Evolutionary conservation across 176 grass and related monocot genomes (phyloP).

Genomic region (Oryza officinalis): DNA sequence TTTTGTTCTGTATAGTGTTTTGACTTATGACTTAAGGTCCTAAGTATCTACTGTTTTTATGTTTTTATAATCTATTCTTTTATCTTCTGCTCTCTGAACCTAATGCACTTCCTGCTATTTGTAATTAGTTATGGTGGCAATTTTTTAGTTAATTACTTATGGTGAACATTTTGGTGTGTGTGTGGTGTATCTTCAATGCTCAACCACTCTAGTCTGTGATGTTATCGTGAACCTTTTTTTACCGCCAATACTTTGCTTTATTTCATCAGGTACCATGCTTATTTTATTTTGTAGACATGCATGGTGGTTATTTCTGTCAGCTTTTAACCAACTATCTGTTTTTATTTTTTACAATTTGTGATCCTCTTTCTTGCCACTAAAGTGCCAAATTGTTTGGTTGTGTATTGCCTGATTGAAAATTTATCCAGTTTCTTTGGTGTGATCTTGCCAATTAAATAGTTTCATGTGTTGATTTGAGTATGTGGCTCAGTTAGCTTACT

Average conservation of each 20-base stretch:
- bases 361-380: background rate
- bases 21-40: background rate
- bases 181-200: background rate
- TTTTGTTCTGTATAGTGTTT: background rate
- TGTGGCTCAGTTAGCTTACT: background rate
- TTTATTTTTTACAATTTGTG: background rate
- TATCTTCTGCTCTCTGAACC: background rate
- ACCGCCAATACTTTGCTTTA: background rate
- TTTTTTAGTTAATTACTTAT: background rate
- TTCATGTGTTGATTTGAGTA: background rate
- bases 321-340: background rate
- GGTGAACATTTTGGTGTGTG: background rate
- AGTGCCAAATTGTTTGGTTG: background rate
- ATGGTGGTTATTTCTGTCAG: background rate
- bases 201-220: constrained; percentile 8
- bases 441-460: constrained; percentile 3
- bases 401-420: background rate
- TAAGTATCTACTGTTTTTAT: background rate
- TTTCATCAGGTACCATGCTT: background rate
- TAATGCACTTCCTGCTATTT: background rate
- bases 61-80: background rate
- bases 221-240: background rate
- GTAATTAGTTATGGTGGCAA: background rate
- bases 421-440: background rate
- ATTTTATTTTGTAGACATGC: background rate